A percentile compares a stretch with the other conserved stretches of the same genome.
These are phyloP conservation scores for Teratosphaeria epicoccoides DNA, from an alignment of 2,329 filamentous ascomycete species.

Conservation along the genomic window DNA sequence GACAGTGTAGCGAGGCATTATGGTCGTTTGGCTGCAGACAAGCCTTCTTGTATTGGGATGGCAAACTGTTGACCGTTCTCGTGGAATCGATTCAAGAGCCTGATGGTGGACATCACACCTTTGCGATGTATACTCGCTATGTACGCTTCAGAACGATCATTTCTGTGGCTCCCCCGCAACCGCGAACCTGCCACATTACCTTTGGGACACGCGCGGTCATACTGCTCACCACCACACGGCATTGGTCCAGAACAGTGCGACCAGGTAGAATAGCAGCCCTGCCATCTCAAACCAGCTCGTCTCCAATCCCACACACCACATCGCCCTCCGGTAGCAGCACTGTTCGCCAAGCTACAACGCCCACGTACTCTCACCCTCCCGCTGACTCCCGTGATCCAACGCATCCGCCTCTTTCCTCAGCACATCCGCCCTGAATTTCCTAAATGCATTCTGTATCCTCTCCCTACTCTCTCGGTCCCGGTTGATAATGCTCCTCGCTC, in stretches of 20 bases:
- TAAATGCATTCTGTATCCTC: constrained; percentile 54
- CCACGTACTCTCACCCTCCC: not conserved
- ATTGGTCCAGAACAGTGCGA: not conserved
- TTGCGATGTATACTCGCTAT: not conserved
- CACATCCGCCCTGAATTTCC: constrained; percentile 52
- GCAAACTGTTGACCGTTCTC: no score
- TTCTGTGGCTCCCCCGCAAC: no score
- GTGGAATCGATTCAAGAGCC: no score
- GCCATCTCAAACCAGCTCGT: not conserved
- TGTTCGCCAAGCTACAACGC: not conserved
- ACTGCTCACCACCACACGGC: not conserved
- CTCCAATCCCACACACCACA: not conserved
- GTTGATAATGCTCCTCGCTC: constrained; percentile 44
- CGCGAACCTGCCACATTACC: no score
- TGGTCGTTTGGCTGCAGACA: no score
- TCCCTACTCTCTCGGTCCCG: constrained; percentile 43
- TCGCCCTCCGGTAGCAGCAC: not conserved
- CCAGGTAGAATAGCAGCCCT: not conserved
- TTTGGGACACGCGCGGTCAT: not conserved
- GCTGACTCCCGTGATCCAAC: constrained; percentile 34
- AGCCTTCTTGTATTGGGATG: no score
- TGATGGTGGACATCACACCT: not conserved
- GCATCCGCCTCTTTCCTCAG: constrained; percentile 48
- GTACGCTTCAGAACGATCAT: not conserved
- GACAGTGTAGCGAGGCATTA: no score